A percentile compares a stretch with the other conserved stretches of the same genome.
These are phyloP conservation scores for Phlyctochytrium arcticum DNA, from an alignment of 192 early-diverging fungal genomes.

Conservation along the genomic window DNA sequence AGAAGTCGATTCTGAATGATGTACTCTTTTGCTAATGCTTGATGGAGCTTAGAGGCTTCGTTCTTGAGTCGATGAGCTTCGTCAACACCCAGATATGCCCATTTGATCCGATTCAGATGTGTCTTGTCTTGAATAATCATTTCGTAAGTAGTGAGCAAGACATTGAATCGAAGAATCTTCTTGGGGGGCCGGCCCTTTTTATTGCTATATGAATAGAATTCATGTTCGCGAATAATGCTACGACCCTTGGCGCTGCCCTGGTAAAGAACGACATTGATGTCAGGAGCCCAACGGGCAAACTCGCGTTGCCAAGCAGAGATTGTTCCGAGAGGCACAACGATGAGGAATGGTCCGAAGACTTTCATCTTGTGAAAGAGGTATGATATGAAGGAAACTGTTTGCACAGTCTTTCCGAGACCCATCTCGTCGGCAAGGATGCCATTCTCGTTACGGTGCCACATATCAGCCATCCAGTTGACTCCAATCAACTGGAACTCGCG, in stretches of 20 bases:
- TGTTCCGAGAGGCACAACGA: constrained; percentile 95
- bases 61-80: constrained; percentile 99
- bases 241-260: constrained; percentile 79
- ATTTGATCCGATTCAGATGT: constrained; percentile 74
- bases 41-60: constrained; percentile 88
- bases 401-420: constrained; percentile 93
- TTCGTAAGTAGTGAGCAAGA: constrained; percentile 93
- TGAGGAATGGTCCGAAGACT: constrained; percentile 89
- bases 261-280: constrained; percentile 88
- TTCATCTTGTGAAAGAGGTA: constrained; percentile 81
- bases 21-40: constrained; percentile 77
- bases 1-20: constrained; percentile 85
- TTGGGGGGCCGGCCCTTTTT: constrained; percentile 26
- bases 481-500: constrained; percentile 94
- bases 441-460: constrained; percentile 94
- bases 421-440: constrained; percentile 95
- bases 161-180: constrained; percentile 76
- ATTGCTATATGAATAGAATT: constrained; percentile 65
- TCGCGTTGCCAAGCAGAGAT: constrained; percentile 94
- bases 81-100: constrained; percentile 93
- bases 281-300: constrained; percentile 91
- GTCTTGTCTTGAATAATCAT: constrained; percentile 88
- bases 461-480: constrained; percentile 93
- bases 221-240: constrained; percentile 86
- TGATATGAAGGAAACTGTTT: constrained; percentile 89